Evolutionary conservation across 352 stramenopile species (phyloP).

Genomic region (Phytophthora cactorum): DNA sequence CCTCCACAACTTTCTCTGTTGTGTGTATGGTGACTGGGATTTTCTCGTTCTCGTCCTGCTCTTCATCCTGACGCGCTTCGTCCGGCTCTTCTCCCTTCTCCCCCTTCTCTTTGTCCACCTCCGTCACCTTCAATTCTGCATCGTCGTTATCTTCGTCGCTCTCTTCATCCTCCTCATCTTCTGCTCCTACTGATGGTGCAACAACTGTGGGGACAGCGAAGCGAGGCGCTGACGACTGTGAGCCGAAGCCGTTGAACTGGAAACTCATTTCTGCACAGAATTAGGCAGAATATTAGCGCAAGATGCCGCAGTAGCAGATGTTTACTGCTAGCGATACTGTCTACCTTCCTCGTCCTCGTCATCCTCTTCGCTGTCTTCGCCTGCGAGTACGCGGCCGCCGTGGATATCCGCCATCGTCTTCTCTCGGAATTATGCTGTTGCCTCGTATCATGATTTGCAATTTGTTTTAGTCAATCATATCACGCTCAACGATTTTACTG

Average conservation of each 20-base stretch:
- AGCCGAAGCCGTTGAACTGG: constrained; percentile 50
- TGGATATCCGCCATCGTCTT: constrained; percentile 60
- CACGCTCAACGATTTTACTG: constrained; percentile 13
- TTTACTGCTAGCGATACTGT: background rate
- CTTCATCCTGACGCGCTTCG: constrained; percentile 16
- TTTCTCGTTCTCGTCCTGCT: constrained; percentile 13
- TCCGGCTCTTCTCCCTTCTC: constrained; percentile 13
- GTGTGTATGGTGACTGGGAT: constrained; percentile 11
- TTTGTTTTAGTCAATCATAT: constrained; percentile 34
- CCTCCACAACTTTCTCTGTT: background rate
- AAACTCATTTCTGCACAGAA: constrained; percentile 51
- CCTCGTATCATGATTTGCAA: background rate
- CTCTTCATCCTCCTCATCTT: constrained; percentile 32
- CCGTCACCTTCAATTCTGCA: constrained; percentile 3
- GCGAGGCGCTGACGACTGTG: constrained; percentile 30
- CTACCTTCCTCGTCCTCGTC: constrained; percentile 69
- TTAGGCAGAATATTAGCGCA: constrained; percentile 1
- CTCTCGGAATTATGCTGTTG: constrained; percentile 2
- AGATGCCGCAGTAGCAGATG: too few relatives aligned
- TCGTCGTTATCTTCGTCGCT: constrained; percentile 46
- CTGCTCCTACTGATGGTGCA: constrained; percentile 19
- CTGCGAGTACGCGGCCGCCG: constrained; percentile 70
- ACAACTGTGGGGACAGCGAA: constrained; percentile 38
- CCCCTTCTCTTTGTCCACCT: constrained; percentile 6
- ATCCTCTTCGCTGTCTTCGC: constrained; percentile 85